phyloP scores from a whole-genome alignment of 495 filamentous ascomycete species.

The Saxophila tyrrhenica region DNA sequence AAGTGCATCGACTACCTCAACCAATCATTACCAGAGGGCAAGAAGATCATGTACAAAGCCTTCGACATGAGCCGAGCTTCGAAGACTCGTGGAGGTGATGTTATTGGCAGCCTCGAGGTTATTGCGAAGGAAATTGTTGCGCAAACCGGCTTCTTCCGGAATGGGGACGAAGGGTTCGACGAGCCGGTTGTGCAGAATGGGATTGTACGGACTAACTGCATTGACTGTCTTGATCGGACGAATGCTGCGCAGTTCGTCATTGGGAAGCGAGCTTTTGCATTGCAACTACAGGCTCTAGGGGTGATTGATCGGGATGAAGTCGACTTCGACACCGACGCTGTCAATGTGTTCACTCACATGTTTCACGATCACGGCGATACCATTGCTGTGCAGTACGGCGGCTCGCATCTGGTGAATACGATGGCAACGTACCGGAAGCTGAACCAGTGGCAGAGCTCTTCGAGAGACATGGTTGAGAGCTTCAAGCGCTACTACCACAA shows the following conservation, averaged over 20 bases:
- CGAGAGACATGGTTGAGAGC: constrained; percentile 96
- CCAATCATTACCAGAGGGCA: constrained; percentile 74
- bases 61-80: constrained; percentile 98
- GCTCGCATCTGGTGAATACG: constrained; percentile 94
- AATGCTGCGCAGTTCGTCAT: constrained; percentile 98
- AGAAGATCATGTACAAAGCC: constrained; percentile 81
- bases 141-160: constrained; percentile 88
- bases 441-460: constrained; percentile 96
- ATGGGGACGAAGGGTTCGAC: constrained; percentile 56
- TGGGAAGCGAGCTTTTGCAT: constrained; percentile 84
- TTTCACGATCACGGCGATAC: constrained; percentile 94
- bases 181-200: constrained; percentile 74
- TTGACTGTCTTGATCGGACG: constrained; percentile 91
- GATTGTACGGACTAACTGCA: constrained; percentile 90
- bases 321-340: constrained; percentile 88
- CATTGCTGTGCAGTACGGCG: constrained; percentile 95
- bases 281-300: constrained; percentile 87
- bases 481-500: constrained; percentile 99
- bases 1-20: constrained; percentile 87
- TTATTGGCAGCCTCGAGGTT: constrained; percentile 78
- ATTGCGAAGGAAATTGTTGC: constrained; percentile 79
- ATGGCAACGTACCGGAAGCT: constrained; percentile 99
- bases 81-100: constrained; percentile 89
- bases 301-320: constrained; percentile 68
- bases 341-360: constrained; percentile 96